phyloP scores from a whole-genome alignment of 192 early-diverging fungal genomes.

The Umbelopsis vinacea region DNA sequence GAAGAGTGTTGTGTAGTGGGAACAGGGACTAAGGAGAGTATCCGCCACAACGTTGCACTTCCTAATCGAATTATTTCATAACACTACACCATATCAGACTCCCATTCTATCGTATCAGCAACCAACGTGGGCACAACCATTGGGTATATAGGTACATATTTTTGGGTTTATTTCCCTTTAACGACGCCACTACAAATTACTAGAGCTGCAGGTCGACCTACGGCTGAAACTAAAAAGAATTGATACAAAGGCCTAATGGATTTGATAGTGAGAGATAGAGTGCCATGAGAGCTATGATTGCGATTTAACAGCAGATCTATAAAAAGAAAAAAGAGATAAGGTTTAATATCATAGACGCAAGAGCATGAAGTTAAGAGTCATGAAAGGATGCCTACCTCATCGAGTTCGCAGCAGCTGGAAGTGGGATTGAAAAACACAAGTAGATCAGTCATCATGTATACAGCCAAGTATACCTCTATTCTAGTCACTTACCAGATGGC shows the following conservation, averaged over 20 bases:
- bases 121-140: not conserved
- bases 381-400: not conserved
- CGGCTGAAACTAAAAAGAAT: constrained; percentile 6
- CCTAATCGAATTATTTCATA: too few relatives aligned
- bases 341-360: not conserved
- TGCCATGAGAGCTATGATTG: not conserved
- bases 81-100: too few relatives aligned
- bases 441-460: constrained; percentile 3
- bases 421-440: not conserved
- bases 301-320: constrained; percentile 21
- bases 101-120: not conserved
- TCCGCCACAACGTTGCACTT: too few relatives aligned
- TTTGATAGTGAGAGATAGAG: not conserved
- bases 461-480: not conserved
- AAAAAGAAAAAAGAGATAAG: not conserved
- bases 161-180: constrained; percentile 9
- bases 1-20: too few relatives aligned
- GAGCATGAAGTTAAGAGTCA: not conserved
- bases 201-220: not conserved
- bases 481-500: constrained; percentile 22
- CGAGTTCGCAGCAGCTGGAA: constrained; percentile 10
- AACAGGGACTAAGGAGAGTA: too few relatives aligned
- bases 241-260: constrained; percentile 2
- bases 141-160: not conserved
- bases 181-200: constrained; percentile 5